Evolutionary conservation across 2,329 filamentous ascomycete genomes (phyloP), one percentile per base, ranked within the genome.

Genomic region (Fusarium torulosum): DNA sequence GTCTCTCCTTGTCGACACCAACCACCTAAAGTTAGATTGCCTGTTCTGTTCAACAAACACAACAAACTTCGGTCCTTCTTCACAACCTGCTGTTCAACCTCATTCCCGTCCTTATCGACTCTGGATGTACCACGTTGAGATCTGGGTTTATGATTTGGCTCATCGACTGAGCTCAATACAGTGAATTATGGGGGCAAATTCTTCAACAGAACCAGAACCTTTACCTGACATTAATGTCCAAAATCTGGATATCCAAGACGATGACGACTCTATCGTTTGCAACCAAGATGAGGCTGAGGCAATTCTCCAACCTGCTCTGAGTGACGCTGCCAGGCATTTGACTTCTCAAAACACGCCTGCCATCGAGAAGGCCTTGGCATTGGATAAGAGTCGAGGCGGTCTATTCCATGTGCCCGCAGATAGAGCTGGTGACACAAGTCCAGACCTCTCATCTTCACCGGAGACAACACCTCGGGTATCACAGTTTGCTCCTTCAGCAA

Each of bases 281-380:
- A 83, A 85, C 44, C 80, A 85, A 57, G 86, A 88, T 70, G 85
- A 85, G 66, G 87, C 84, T 6, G 85, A 87, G 67, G 86, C 86
- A 9, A 82, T 89, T 44, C 81, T 90, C 49, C 86, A 87, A 72
- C 85, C 86, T 4, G 81, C 86, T 23, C 83, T 90, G 65, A 89
- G 86, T 73, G 81, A 82, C 8, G 80, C 80, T 21, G 87, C 86
- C 10, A 86, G 85, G 6, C 83, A 86, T 45, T 78, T 89, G 38
- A 85, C 85, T 14, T 83, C 85, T 5, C 78, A 82, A 7, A 82
- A 79, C 54, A 89, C 86, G 1, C 84, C 86, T 7, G 86, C 85
- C 6, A 80, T 82, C 27, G 87, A 89, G 73, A 89, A 86, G 75
- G 84, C 81, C 17, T 84, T 84, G 8, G 86, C 84, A 1, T 79